These are phyloP conservation scores for Bromus sterilis DNA, from an alignment of 176 grass and related monocot species.

Conservation along the genomic window DNA sequence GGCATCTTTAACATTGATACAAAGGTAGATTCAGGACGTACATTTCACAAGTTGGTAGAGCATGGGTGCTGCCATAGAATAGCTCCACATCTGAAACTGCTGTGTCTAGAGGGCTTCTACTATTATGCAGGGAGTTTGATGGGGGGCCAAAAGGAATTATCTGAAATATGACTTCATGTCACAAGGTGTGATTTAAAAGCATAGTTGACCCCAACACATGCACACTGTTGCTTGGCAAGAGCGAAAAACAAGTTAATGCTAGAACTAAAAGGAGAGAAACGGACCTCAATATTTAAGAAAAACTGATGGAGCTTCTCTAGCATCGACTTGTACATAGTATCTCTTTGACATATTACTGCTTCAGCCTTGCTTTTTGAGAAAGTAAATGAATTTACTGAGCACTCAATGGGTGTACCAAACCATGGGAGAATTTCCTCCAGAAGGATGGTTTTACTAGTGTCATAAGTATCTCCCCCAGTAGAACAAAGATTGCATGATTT, in stretches of 20 bases:
- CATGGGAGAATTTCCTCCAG: slow-evolving; percentile 71
- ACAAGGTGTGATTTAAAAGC: slow-evolving; percentile 8
- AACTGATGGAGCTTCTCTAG: slow-evolving; percentile 53
- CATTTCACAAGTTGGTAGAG: slow-evolving; percentile 23
- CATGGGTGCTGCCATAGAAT: slow-evolving; percentile 19
- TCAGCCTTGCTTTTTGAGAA: slow-evolving; percentile 71
- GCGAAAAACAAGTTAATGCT: not conserved
- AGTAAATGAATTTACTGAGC: slow-evolving; percentile 55
- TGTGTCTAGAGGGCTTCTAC: slow-evolving; percentile 8
- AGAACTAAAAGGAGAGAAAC: slow-evolving; percentile 16
- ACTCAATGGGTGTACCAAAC: slow-evolving; percentile 44
- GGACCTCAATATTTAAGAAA: slow-evolving; percentile 50
- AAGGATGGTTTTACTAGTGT: slow-evolving; percentile 27
- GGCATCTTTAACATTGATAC: not conserved
- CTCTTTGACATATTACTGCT: slow-evolving; percentile 49
- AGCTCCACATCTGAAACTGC: slow-evolving; percentile 31
- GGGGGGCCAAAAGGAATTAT: slow-evolving; percentile 40
- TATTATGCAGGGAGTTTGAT: slow-evolving; percentile 29
- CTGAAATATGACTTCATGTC: slow-evolving; percentile 33
- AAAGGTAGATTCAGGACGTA: slow-evolving; percentile 26
- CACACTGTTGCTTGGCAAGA: not conserved
- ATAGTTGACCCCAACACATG: not conserved
- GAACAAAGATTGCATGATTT: slow-evolving; percentile 56
- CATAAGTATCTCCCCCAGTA: slow-evolving; percentile 36
- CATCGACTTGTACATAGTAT: slow-evolving; percentile 69